These are phyloP conservation scores for Rhizopus stolonifer DNA, from an alignment of 371 early-diverging fungal genomes.

Conservation along the genomic window DNA sequence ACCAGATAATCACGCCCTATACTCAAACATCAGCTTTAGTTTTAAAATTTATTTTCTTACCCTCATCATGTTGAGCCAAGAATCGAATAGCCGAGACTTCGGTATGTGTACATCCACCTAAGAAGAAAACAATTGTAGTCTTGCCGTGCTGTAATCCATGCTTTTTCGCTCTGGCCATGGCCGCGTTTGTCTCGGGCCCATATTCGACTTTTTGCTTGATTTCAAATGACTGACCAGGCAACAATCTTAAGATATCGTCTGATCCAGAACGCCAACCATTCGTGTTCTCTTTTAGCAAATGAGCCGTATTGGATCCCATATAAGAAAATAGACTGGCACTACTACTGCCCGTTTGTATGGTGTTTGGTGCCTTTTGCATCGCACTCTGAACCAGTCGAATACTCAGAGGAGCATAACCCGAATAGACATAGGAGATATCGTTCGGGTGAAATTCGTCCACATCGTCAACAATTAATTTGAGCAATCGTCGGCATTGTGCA, in stretches of 20 bases:
- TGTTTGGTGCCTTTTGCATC: constrained; percentile 35
- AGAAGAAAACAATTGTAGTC: constrained; percentile 83
- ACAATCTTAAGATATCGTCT: constrained; percentile 75
- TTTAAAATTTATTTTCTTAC: constrained; percentile 28
- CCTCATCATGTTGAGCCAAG: constrained; percentile 74
- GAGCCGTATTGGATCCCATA: constrained; percentile 24
- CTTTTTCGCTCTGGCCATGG: constrained; percentile 57
- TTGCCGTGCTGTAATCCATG: constrained; percentile 60
- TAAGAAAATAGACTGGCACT: constrained; percentile 41
- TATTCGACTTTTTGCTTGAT: constrained; percentile 68
- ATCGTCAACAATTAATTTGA: constrained; percentile 84
- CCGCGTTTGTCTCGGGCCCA: constrained; percentile 46
- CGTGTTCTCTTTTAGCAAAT: constrained; percentile 15
- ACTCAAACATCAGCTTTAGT: constrained; percentile 10
- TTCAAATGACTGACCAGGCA: constrained; percentile 83
- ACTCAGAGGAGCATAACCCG: constrained; percentile 91
- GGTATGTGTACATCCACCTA: constrained; percentile 95
- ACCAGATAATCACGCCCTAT: constrained; percentile 79
- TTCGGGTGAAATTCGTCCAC: constrained; percentile 83
- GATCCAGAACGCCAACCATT: constrained; percentile 81
- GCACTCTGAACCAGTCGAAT: constrained; percentile 89
- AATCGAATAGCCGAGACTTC: constrained; percentile 89
- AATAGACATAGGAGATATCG: constrained; percentile 91
- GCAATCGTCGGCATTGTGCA: constrained; percentile 63
- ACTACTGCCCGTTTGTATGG: constrained; percentile 25